phyloP scores from a whole-genome alignment of 202 grass and related monocot genomes.

The Hordeum pubiflorum region DNA sequence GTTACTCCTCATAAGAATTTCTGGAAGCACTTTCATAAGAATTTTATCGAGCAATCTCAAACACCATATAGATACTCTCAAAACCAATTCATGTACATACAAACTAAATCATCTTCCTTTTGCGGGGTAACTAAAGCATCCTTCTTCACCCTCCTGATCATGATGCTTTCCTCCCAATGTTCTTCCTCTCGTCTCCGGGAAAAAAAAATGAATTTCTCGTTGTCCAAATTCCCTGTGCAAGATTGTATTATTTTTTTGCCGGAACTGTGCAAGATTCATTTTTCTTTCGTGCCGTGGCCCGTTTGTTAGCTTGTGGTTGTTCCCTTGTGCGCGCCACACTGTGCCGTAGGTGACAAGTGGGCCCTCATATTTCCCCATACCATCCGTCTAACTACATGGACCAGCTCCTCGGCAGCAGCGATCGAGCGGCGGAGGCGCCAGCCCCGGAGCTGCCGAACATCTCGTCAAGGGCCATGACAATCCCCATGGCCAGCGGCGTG shows the following conservation, averaged over 20 bases:
- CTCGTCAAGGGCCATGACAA: constrained; percentile 65
- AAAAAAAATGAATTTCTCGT: background rate
- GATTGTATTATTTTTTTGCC: background rate
- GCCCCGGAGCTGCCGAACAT: constrained; percentile 37
- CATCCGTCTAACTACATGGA: constrained; percentile 14
- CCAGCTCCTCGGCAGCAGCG: constrained; percentile 41
- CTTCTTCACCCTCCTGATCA: background rate
- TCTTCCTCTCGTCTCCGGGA: background rate
- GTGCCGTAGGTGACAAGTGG: background rate
- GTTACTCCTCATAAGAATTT: background rate
- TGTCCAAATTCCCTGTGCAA: background rate
- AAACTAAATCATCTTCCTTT: background rate
- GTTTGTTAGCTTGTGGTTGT: background rate
- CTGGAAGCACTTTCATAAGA: background rate
- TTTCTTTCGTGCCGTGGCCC: background rate
- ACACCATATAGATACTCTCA: background rate
- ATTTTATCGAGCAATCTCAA: background rate
- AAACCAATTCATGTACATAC: background rate
- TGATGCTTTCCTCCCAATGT: background rate
- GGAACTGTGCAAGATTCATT: background rate
- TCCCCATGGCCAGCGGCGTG: constrained; percentile 48
- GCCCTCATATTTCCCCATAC: background rate
- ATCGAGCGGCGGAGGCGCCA: background rate
- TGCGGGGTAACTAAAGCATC: background rate
- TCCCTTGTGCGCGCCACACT: background rate